A percentile compares a stretch with the other conserved stretches of the same genome.
Evolutionary conservation across 208 protist species (phyloP).

Genomic region (Wallacemonas sp.): DNA sequence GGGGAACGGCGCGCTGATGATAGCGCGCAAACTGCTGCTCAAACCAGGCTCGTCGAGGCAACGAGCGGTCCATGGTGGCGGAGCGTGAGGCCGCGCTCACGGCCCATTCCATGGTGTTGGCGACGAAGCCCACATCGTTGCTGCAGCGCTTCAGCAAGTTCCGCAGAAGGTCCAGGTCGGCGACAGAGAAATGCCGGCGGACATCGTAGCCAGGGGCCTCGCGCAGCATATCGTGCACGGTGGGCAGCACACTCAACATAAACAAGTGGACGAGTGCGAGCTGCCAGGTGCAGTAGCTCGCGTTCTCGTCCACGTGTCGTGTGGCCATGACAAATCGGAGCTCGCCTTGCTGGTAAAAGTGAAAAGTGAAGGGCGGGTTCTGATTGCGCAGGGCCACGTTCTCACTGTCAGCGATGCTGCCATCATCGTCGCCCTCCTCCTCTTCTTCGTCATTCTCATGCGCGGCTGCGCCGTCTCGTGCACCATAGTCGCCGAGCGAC

Average conservation of each 20-base stretch:
- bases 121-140: constrained; percentile 39
- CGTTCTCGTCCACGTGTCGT: constrained; percentile 24
- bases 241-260: constrained; percentile 61
- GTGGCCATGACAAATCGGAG: constrained; percentile 55
- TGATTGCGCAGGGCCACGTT: constrained; percentile 3
- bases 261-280: constrained; percentile 54
- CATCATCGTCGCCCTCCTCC: neutral
- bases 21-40: constrained; percentile 13
- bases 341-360: constrained; percentile 53
- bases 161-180: constrained; percentile 50
- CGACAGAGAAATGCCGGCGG: constrained; percentile 47
- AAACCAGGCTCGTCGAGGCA: constrained; percentile 3
- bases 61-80: constrained; percentile 15
- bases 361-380: constrained; percentile 26
- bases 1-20: constrained; percentile 1
- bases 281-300: constrained; percentile 37
- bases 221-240: constrained; percentile 46
- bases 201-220: constrained; percentile 57
- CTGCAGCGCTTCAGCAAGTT: constrained; percentile 54
- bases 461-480: too few relatives aligned
- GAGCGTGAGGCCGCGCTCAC: constrained; percentile 16
- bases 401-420: neutral
- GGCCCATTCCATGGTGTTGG: constrained; percentile 53
- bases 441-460: neutral
- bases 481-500: too few relatives aligned